These are phyloP conservation scores for Solanum lycopersicoides DNA, from an alignment of 257 asterid genomes.

Conservation along the genomic window DNA sequence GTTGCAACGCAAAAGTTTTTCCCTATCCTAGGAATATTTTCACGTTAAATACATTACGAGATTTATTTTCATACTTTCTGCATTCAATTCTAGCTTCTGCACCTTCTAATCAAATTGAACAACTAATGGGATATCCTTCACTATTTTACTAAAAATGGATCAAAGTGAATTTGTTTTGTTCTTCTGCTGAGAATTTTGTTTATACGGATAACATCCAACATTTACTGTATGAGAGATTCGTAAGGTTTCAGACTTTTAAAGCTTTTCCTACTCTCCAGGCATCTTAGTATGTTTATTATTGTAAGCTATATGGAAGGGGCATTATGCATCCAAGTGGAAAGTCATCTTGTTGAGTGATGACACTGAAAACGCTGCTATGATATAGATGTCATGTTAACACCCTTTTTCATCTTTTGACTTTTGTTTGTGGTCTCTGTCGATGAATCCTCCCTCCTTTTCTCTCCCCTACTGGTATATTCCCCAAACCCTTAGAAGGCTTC, in stretches of 20 bases:
- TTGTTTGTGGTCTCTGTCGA: background rate
- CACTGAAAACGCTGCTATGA: background rate
- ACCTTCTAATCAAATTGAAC: background rate
- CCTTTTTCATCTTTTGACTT: background rate
- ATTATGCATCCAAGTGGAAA: background rate
- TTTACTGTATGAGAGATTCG: background rate
- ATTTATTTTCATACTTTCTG: background rate
- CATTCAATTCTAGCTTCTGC: background rate
- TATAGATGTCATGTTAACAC: background rate
- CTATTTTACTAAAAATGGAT: background rate
- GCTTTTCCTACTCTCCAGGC: background rate
- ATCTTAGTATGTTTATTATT: background rate
- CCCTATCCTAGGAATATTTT: background rate
- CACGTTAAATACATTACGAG: background rate
- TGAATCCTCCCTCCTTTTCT: background rate
- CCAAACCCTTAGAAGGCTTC: background rate
- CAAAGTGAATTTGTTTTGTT: background rate
- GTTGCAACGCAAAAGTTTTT: background rate
- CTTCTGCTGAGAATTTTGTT: background rate
- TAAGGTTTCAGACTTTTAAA: background rate
- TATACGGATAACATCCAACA: background rate
- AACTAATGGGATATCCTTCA: background rate
- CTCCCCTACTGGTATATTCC: background rate
- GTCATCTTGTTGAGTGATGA: background rate
- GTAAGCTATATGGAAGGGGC: background rate